Evolutionary conservation across 495 filamentous ascomycete species (phyloP).

Genomic region (Daldinia grandis): DNA sequence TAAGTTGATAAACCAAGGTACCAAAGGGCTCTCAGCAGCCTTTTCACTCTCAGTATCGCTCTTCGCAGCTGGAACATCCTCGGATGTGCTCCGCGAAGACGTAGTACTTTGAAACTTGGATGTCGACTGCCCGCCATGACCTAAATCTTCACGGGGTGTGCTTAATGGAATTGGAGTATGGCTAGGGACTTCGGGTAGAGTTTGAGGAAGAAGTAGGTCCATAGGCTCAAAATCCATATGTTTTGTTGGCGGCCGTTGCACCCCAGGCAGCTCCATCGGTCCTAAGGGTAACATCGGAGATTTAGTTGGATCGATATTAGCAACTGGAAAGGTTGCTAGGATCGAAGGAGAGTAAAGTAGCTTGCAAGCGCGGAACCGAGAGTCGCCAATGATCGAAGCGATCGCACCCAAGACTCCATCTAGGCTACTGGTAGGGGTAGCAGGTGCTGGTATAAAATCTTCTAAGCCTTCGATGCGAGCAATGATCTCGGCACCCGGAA

Average conservation of each 20-base stretch:
- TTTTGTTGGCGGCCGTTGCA: conserved; percentile 27
- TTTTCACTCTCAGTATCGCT: conserved; percentile 60
- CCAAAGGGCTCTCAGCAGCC: conserved; percentile 79
- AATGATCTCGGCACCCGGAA: conserved; percentile 62
- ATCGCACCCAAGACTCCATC: conserved; percentile 82
- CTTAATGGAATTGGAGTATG: conserved; percentile 66
- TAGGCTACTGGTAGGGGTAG: conserved; percentile 67
- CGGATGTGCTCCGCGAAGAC: conserved; percentile 38
- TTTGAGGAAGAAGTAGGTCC: conserved; percentile 40
- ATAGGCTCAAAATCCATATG: conserved; percentile 37
- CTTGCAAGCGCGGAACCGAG: conserved; percentile 77
- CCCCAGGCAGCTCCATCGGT: conserved; percentile 35
- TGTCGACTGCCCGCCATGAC: conserved; percentile 37
- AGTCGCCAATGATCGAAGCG: conserved; percentile 78
- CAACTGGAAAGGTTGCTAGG: conserved; percentile 70
- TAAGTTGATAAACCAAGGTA: conserved; percentile 82
- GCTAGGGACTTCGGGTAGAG: conserved; percentile 20
- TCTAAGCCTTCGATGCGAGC: conserved; percentile 54
- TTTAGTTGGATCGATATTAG: conserved; percentile 40
- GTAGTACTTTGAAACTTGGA: conserved; percentile 44
- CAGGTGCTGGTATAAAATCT: conserved; percentile 61
- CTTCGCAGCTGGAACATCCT: conserved; percentile 38
- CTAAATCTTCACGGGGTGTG: conserved; percentile 50
- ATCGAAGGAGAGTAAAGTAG: conserved; percentile 82
- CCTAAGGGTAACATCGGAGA: conserved; percentile 16